Base-by-base conservation (phyloP, 2,329 filamentous ascomycete species). In the Alternaria longipes region DNA sequence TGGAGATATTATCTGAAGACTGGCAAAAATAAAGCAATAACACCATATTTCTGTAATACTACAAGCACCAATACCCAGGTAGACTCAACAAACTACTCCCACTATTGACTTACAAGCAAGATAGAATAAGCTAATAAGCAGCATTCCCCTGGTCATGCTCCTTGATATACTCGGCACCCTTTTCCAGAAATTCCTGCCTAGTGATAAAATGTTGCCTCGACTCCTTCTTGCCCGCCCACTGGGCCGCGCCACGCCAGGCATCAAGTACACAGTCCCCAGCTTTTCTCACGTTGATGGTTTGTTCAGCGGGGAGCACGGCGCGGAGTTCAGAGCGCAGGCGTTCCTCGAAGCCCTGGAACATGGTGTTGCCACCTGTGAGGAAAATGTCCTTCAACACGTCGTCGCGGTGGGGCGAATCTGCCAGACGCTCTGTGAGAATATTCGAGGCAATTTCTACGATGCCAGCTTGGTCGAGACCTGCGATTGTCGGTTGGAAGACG, bases 151-250 rank as follows among this genome's bases (percentile, higher is more conserved):
- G 64, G 57, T 78, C 75, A 69, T 83, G 81, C 72, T 83, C 93
- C 88, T 97, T 97, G 77, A 98, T 86, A 82, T 98, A 98, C 71
- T 98, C 94, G 22, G 89, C 85, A 1, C 95, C 95, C 84, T 97
- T 97, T 83, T 99, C 95, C 70, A 87, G 79, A 80, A 93, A 99
- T 80, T 98, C 95, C 67, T 90, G 90, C 71, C 86, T 88, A 2
- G 90, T 91, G 42, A 99, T 86, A 63, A 88, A 90, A 5, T 88
- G 88, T 36, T 82, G 79, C 75, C 85, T 87, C 80, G 89, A 89
- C 54, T 84, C 82, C 20, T 84, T 84, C 32, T 83, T 75, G 1
- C 85, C 84, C 40, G 90, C 91, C 94, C 95, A 99, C 63, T 87
- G 85, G 12, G 95, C 94, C 1, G 95, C 95, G 8, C 95, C 95